phyloP scores from a whole-genome alignment of 78 protist species.

The Speleostelium caveatum region DNA sequence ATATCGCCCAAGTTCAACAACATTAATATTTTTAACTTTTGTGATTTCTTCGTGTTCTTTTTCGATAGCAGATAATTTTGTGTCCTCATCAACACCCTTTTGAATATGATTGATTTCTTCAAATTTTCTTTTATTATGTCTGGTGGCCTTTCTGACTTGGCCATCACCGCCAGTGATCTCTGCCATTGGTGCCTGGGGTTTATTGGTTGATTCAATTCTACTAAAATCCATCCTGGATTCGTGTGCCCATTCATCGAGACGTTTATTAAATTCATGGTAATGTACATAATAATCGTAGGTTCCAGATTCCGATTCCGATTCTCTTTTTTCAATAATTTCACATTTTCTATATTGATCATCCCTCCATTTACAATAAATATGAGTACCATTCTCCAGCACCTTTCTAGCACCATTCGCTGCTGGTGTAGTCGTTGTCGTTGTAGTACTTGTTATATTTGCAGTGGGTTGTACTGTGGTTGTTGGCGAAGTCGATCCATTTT shows the following conservation, averaged over 20 bases:
- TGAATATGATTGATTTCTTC: conserved; percentile 72
- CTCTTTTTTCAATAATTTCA: conserved; percentile 76
- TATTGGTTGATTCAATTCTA: conserved; percentile 38
- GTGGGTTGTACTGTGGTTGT: too few species aligned
- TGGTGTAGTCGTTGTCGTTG: not conserved
- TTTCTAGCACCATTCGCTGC: conserved; percentile 15
- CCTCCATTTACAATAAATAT: conserved; percentile 81
- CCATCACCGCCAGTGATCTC: conserved; percentile 54
- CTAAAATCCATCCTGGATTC: conserved; percentile 51
- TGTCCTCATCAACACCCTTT: conserved; percentile 22
- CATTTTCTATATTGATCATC: conserved; percentile 67
- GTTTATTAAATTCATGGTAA: conserved; percentile 78
- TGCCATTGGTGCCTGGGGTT: conserved; percentile 15
- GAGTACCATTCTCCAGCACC: conserved; percentile 56
- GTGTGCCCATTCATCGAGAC: conserved; percentile 86
- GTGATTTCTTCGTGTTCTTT: conserved; percentile 95
- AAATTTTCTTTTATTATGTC: conserved; percentile 61
- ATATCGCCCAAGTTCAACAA: conserved; percentile 87
- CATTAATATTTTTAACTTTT: conserved; percentile 94
- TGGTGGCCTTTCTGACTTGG: conserved; percentile 46
- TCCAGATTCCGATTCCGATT: conserved; percentile 55
- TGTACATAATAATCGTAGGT: conserved; percentile 83
- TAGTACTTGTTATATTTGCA: not conserved
- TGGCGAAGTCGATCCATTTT: too few species aligned
- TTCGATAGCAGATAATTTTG: conserved; percentile 79